Base-by-base conservation (phyloP, 345 rosid species). In the Linum lewisii region DNA sequence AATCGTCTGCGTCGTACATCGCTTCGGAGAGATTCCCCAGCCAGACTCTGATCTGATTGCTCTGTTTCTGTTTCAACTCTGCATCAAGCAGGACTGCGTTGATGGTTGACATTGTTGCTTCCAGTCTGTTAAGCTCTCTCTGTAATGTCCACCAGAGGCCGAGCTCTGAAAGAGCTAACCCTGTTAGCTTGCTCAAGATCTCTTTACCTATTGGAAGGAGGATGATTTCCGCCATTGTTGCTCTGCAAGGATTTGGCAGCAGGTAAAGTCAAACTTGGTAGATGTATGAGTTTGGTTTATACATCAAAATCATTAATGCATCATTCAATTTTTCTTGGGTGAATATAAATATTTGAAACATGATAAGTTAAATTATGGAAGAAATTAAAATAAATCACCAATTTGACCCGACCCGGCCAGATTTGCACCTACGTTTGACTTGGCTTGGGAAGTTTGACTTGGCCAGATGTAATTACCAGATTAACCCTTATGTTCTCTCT, bases 1-100 rank as follows among this genome's bases (percentile, higher is more conserved):
- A 16, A 25, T 63, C 66, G 36, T 63, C 66, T 1, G 66, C 66
- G 10, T 63, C 66, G 26, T 37, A 54, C 45, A 24, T n/a, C 7
- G 26, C 59, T 15, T 53, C 59, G 18, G 24, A 21, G 2, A 63
- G 66, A 18, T 63, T 54, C 14, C 51, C 13, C 18, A 54, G 50
- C 66, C 66, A 54, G 7, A 6, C 36, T 10, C 24, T 38, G 25
- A 63, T 23, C 26, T 52, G 26, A 29, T 6, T 18, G 20, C 21
- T n/a, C 29, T 51, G 23, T 20, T n/a, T 44, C 19, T 62, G 65
- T 22, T 53, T 38, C 7, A 29, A 57, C 57, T 62, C 65, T 5
- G 58, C 57, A 51, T 62, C 65, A 7, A 51, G 23, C 1, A 62
- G 57, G 26, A 34, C 51, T 6, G 58, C 58, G 34, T 62, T 34